phyloP scores from a whole-genome alignment of 1,284 basidiomycete genomes.

The Ganoderma multipileum region DNA sequence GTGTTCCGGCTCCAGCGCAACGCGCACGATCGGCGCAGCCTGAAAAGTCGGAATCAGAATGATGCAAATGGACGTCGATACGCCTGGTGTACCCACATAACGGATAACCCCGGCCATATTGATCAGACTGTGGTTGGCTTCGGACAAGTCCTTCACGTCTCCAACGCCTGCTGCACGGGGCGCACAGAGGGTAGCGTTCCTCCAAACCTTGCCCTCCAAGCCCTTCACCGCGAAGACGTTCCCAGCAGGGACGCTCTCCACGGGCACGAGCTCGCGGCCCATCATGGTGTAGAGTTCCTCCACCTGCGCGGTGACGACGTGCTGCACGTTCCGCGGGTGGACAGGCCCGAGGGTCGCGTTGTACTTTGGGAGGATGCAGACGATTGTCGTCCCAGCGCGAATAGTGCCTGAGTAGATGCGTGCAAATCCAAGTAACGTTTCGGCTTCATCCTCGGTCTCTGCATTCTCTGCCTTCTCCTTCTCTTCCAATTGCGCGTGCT shows the following conservation, averaged over 20 bases:
- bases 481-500: conserved; percentile 35
- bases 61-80: background rate
- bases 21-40: conserved; percentile 92
- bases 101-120: conserved; percentile 85
- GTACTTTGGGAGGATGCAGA: conserved; percentile 92
- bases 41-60: conserved; percentile 39
- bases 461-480: conserved; percentile 30
- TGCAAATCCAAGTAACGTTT: conserved; percentile 90
- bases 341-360: conserved; percentile 67
- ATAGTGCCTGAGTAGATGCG: conserved; percentile 93
- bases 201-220: conserved; percentile 88
- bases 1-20: conserved; percentile 89
- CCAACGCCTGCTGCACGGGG: conserved; percentile 54
- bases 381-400: conserved; percentile 67
- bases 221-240: conserved; percentile 96
- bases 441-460: conserved; percentile 49
- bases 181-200: conserved; percentile 91
- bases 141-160: conserved; percentile 43
- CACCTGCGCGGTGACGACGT: conserved; percentile 69
- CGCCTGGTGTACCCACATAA: conserved; percentile 55
- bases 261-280: conserved; percentile 91
- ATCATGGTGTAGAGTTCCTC: conserved; percentile 96
- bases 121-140: conserved; percentile 65
- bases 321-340: conserved; percentile 76
- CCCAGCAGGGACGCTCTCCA: conserved; percentile 89